phyloP scores from a whole-genome alignment of 2,329 filamentous ascomycete species.

The Paecilomyces niveus region DNA sequence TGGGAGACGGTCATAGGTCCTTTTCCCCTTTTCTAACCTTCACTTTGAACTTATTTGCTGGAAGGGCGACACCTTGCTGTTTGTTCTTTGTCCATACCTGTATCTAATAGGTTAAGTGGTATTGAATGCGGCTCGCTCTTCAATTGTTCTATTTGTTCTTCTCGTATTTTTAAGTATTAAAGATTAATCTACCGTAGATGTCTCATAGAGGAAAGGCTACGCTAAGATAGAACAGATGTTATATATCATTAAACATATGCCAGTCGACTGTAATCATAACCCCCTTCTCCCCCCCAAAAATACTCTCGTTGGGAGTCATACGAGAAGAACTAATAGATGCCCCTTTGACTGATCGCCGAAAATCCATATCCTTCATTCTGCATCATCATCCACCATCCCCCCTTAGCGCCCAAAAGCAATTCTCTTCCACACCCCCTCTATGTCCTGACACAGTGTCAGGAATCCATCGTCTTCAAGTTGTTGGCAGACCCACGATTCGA shows the following conservation, averaged over 20 bases:
- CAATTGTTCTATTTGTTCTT: neutral
- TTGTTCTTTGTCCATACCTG: neutral
- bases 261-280: neutral
- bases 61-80: neutral
- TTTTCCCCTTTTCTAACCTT: neutral
- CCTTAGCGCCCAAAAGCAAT: constrained; percentile 29
- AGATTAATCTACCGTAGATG: neutral
- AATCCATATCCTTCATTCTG: neutral
- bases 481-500: constrained; percentile 36
- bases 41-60: neutral
- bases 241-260: neutral
- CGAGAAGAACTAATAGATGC: no score
- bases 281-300: no score
- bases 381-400: neutral
- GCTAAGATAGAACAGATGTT: neutral
- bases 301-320: no score
- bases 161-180: neutral
- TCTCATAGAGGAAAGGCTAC: neutral
- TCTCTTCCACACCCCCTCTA: constrained; percentile 34
- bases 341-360: no score
- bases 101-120: neutral
- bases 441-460: constrained; percentile 30
- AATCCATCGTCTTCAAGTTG: constrained; percentile 36
- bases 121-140: neutral
- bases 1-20: neutral